Evolutionary conservation across 176 grass and related monocot species (phyloP), one percentile per base, ranked within the genome.

Genomic region (Triticum dicoccoides): DNA sequence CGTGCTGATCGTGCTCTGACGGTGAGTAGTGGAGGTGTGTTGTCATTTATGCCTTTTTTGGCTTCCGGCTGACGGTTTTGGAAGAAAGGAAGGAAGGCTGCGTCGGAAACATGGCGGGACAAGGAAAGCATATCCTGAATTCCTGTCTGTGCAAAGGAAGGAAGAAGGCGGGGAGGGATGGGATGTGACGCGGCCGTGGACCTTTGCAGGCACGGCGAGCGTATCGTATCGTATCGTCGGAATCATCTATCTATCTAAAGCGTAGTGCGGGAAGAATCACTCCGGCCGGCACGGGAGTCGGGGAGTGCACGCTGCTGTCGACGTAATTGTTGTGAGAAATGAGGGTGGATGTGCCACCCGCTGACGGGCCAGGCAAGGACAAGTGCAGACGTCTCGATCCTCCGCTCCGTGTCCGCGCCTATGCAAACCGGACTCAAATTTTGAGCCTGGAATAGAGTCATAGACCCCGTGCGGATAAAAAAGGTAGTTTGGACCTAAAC

Each of bases 71-170:
- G 56, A 10, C 80, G 20, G 51, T 3, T 47, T 47, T 45, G 59
- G 25, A 67, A 47, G 25, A 37, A 59, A 5, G 49, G 0, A 49
- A 2, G 49, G 49, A 17, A 52, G 49, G 51, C 38, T 10, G 17
- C 24, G 33, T 45, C 32, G n/a, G 71, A 62, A 73, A 64, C 73
- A 41, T 87, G 20, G 9, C 0, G 21, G 29, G 37, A 21, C 76
- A 52, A 76, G 89, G 68, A 84, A 76, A 42, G 85, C 61, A 87
- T 78, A 70, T 38, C 4, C 12, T 25, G 51, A 20, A 58, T 54
- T 54, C 18, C 18, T 58, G 70, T 15, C 45, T 76, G 2, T 1
- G 45, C 59, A 11, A 89, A 42, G 74, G 64, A 39, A 51, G 52
- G 52, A 18, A 8, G 52, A 18, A 56, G 51, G 17, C 15, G 1